phyloP scores from a whole-genome alignment of 345 rosid genomes.

The Euphorbia lathyris region DNA sequence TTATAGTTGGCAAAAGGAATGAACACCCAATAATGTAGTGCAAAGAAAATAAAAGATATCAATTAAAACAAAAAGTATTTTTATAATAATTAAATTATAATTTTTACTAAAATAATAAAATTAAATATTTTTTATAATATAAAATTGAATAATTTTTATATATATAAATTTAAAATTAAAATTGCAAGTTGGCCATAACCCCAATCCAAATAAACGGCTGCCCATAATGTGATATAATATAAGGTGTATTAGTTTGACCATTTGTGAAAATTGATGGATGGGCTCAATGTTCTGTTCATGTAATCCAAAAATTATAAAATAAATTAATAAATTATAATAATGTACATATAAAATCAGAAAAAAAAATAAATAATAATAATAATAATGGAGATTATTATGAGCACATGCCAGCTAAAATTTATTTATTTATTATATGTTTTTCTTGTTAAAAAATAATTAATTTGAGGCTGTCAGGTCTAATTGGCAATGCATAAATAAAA shows the following conservation, averaged over 20 bases:
- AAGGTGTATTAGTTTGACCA: conserved; percentile 12
- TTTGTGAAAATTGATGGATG: not conserved
- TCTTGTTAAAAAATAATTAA: not conserved
- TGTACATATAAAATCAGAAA: no score
- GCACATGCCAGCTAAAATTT: conserved; percentile 4
- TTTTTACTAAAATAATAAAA: no score
- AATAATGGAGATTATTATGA: not conserved
- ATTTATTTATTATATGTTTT: not conserved
- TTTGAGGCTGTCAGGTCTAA: not conserved
- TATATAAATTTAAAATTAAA: not conserved
- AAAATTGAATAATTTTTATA: no score
- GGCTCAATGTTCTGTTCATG: conserved; percentile 2
- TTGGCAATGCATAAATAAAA: not conserved
- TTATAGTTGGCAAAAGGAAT: not conserved
- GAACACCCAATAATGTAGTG: not conserved
- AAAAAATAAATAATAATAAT: not conserved
- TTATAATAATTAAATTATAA: no score
- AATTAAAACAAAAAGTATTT: not conserved
- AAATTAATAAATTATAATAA: not conserved
- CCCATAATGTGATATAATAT: conserved; percentile 4
- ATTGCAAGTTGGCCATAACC: not conserved
- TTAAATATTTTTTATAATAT: no score
- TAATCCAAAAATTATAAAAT: not conserved
- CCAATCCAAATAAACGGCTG: conserved; percentile 12
- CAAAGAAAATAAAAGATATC: no score